phyloP scores from a whole-genome alignment of 371 early-diverging fungal species.

The Zychaea mexicana region DNA sequence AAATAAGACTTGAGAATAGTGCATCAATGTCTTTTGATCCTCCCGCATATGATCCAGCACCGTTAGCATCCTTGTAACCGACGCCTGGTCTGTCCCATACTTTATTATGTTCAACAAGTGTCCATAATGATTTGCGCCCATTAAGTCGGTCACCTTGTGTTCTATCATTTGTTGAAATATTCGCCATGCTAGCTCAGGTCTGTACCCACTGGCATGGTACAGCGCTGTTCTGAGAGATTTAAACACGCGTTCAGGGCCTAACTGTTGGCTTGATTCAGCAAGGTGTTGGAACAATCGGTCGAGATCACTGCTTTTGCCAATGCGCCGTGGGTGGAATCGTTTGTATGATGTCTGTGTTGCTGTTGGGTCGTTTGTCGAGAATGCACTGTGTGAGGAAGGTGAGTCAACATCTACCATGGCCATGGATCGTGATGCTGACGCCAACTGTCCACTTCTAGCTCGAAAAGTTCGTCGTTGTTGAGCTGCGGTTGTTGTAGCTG shows the following conservation, averaged over 20 bases:
- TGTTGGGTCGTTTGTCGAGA: slow-evolving; percentile 1
- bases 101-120: slow-evolving; percentile 39
- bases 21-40: slow-evolving; percentile 8
- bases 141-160: slow-evolving; percentile 19
- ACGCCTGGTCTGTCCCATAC: slow-evolving; percentile 16
- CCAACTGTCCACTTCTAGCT: not conserved
- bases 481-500: not conserved
- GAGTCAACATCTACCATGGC: not conserved
- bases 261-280: not conserved
- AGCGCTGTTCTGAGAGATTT: slow-evolving; percentile 31
- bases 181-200: slow-evolving; percentile 30
- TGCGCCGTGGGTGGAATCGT: slow-evolving; percentile 16
- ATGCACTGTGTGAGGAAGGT: not conserved
- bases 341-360: not conserved
- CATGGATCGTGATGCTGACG: not conserved
- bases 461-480: slow-evolving; percentile 4
- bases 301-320: slow-evolving; percentile 7
- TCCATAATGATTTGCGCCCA: slow-evolving; percentile 41
- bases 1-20: slow-evolving; percentile 38
- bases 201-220: slow-evolving; percentile 27
- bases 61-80: slow-evolving; percentile 20
- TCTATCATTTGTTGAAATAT: slow-evolving; percentile 39
- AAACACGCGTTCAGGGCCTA: slow-evolving; percentile 18
- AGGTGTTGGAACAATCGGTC: slow-evolving; percentile 15
- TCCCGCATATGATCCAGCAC: slow-evolving; percentile 34